These are phyloP conservation scores for Ceratobasidium sp. DNA, from an alignment of 1,284 basidiomycete genomes.

Conservation along the genomic window DNA sequence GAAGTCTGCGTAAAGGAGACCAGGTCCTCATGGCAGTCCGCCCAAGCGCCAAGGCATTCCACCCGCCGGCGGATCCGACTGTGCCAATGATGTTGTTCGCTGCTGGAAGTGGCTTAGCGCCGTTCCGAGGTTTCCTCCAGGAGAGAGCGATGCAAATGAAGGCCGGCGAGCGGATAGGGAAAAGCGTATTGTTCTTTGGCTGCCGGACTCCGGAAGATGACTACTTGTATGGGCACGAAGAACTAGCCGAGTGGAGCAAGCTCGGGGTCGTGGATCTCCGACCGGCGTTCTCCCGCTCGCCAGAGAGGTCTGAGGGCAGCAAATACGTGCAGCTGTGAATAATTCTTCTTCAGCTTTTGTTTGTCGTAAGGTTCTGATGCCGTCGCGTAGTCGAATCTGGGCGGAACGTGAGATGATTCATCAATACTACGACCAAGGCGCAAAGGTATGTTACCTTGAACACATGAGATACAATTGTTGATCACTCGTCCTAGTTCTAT, in stretches of 20 bases:
- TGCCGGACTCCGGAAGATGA: slow-evolving; percentile 63
- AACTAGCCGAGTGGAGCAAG: slow-evolving; percentile 63
- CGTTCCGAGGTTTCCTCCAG: slow-evolving; percentile 69
- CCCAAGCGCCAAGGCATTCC: slow-evolving; percentile 63
- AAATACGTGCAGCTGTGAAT: slow-evolving; percentile 67
- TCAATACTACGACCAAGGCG: slow-evolving; percentile 58
- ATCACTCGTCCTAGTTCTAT: slow-evolving; percentile 13
- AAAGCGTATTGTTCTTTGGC: slow-evolving; percentile 66
- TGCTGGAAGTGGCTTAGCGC: slow-evolving; percentile 66
- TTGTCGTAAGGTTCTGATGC: neutral
- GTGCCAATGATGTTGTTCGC: slow-evolving; percentile 66
- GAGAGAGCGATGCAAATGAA: slow-evolving; percentile 63
- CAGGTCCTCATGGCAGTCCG: slow-evolving; percentile 64
- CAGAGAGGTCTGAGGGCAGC: slow-evolving; percentile 60
- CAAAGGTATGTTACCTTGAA: slow-evolving; percentile 51
- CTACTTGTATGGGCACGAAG: slow-evolving; percentile 60
- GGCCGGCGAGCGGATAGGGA: slow-evolving; percentile 61
- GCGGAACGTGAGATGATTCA: slow-evolving; percentile 60
- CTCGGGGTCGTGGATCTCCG: slow-evolving; percentile 65
- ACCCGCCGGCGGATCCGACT: slow-evolving; percentile 62
- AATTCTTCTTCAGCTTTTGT: neutral
- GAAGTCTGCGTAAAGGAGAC: slow-evolving; percentile 61
- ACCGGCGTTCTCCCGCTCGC: slow-evolving; percentile 63
- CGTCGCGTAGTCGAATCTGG: slow-evolving; percentile 61
- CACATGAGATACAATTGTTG: neutral